A percentile compares a stretch with the other conserved stretches of the same genome.
phyloP scores from a whole-genome alignment of 371 early-diverging fungal genomes.

The Parasitella parasitica region DNA sequence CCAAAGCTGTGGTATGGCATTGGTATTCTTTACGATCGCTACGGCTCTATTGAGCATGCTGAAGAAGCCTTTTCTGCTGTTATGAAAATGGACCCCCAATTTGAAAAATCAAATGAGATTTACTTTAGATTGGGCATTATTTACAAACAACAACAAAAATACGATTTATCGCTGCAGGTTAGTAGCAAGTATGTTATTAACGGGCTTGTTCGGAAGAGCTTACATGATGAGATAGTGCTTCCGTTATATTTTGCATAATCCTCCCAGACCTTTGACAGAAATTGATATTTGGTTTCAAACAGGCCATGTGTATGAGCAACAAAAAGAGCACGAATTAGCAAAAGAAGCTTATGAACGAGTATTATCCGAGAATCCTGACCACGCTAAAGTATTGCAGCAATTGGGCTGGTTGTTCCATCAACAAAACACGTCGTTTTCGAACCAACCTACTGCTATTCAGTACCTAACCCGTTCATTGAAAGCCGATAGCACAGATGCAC shows the following conservation, averaged over 20 bases:
- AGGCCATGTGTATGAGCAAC: constrained; percentile 95
- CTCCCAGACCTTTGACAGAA: constrained; percentile 93
- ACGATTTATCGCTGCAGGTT: constrained; percentile 81
- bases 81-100: constrained; percentile 84
- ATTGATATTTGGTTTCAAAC: constrained; percentile 98
- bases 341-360: constrained; percentile 94
- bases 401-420: constrained; percentile 96
- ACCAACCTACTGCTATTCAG: constrained; percentile 82
- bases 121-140: constrained; percentile 97
- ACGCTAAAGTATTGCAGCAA: constrained; percentile 95
- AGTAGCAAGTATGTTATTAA: not conserved
- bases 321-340: constrained; percentile 86
- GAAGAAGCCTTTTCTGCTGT: constrained; percentile 96
- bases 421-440: constrained; percentile 74
- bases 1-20: constrained; percentile 99
- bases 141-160: constrained; percentile 94
- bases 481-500: constrained; percentile 87
- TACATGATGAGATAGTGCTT: constrained; percentile 67
- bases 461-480: constrained; percentile 85
- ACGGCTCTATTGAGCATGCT: constrained; percentile 94
- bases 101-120: constrained; percentile 96
- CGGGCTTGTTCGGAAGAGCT: not conserved
- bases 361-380: constrained; percentile 84
- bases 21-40: constrained; percentile 96
- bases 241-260: constrained; percentile 84